These are phyloP conservation scores for Mycena amicta DNA, from an alignment of 768 basidiomycete genomes.

Conservation along the genomic window DNA sequence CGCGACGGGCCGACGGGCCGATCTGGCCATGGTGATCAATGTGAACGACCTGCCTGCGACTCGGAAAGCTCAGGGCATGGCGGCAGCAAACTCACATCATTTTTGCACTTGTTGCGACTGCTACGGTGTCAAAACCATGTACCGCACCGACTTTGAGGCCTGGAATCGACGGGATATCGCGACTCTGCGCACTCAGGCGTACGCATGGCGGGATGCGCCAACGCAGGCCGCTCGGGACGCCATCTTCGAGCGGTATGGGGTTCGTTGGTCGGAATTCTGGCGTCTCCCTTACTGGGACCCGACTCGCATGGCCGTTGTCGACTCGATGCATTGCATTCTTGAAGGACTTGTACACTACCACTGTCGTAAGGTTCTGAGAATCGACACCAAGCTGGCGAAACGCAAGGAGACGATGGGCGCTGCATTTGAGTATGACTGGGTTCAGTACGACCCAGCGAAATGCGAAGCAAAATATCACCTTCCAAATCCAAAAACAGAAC, in stretches of 20 bases:
- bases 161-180: slow-evolving; percentile 7
- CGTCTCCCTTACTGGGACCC: slow-evolving; percentile 32
- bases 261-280: slow-evolving; percentile 25
- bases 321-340: slow-evolving; percentile 33
- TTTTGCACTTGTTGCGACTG: slow-evolving; percentile 29
- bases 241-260: slow-evolving; percentile 17
- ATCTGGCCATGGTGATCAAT: background rate
- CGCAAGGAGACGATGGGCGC: background rate
- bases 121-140: background rate
- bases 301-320: slow-evolving; percentile 22
- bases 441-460: background rate
- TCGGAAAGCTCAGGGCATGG: slow-evolving; percentile 8
- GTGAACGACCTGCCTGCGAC: background rate
- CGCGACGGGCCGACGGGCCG: background rate
- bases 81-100: slow-evolving; percentile 15
- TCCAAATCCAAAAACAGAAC: background rate
- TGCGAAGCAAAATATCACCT: slow-evolving; percentile 3
- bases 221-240: slow-evolving; percentile 9
- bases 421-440: background rate
- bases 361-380: slow-evolving; percentile 11
- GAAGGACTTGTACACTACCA: slow-evolving; percentile 23
- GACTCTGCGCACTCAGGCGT: slow-evolving; percentile 5
- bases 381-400: background rate
- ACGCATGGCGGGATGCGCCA: background rate
- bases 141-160: slow-evolving; percentile 1